Conservation (phyloP, 306 rosid genomes). For the Castanospermum australe region DNA sequence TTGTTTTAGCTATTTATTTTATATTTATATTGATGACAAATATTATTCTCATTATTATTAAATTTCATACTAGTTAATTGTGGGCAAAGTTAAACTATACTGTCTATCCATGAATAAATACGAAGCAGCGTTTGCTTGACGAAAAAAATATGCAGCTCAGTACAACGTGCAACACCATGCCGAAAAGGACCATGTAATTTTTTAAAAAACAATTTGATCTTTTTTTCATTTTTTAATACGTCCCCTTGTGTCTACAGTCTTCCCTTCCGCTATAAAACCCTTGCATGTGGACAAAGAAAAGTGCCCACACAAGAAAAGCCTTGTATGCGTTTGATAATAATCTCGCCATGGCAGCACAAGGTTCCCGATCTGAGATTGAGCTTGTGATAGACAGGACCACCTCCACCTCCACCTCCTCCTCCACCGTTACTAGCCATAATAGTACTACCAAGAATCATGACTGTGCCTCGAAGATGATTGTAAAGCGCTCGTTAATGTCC, state of each 20-base stretch:
- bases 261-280: conserved; percentile 11
- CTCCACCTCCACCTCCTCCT: background rate
- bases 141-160: too few species aligned
- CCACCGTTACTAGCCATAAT: background rate
- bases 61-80: too few species aligned
- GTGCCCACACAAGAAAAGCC: background rate
- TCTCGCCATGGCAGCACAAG: conserved; percentile 22
- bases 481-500: conserved; percentile 21
- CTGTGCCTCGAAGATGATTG: conserved; percentile 2
- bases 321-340: background rate
- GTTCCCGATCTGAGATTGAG: conserved; percentile 20
- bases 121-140: background rate
- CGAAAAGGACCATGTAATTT: background rate
- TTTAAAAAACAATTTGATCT: background rate
- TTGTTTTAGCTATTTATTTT: too few species aligned
- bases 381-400: conserved; percentile 25
- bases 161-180: background rate
- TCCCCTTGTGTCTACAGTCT: background rate
- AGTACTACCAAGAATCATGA: background rate
- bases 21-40: too few species aligned
- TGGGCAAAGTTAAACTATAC: too few species aligned
- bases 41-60: too few species aligned
- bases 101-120: background rate
- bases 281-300: background rate
- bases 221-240: background rate